These are phyloP conservation scores for Pseudonectria buxi DNA, from an alignment of 2,329 filamentous ascomycete genomes.

Conservation along the genomic window DNA sequence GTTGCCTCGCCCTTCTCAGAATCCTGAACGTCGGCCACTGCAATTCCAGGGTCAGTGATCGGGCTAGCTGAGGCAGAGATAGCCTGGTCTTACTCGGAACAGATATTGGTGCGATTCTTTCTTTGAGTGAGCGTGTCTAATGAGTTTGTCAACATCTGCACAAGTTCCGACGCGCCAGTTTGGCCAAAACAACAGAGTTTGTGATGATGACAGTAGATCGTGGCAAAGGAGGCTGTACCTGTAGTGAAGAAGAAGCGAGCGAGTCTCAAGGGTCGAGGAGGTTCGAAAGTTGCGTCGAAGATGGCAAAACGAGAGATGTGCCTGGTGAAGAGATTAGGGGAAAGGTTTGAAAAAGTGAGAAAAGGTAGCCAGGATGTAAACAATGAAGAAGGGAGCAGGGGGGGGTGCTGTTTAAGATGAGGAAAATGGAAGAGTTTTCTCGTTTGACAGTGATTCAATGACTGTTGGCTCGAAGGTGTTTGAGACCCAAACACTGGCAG, in stretches of 20 bases:
- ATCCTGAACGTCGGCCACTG: slow-evolving; percentile 24
- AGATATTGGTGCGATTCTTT: slow-evolving; percentile 2
- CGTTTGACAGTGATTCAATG: not conserved
- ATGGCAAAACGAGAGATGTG: not conserved
- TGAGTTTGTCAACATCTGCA: slow-evolving; percentile 3
- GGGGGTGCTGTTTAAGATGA: not conserved
- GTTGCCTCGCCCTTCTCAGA: slow-evolving; percentile 15
- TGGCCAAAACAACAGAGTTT: too few species aligned
- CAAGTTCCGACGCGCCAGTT: too few species aligned
- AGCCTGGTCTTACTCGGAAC: slow-evolving; percentile 12
- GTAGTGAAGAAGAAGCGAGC: too few species aligned
- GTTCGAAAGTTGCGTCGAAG: too few species aligned
- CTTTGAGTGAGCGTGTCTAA: slow-evolving; percentile 15
- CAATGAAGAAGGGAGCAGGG: not conserved
- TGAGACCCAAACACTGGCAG: too few species aligned
- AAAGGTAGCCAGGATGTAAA: not conserved
- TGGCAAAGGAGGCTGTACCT: too few species aligned
- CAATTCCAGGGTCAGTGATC: slow-evolving; percentile 9
- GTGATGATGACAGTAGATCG: too few species aligned
- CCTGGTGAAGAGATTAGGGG: not conserved
- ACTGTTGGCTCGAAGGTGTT: too few species aligned
- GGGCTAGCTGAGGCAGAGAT: not conserved
- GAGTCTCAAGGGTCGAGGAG: not conserved
- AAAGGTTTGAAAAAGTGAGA: not conserved
- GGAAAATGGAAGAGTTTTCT: not conserved